Conservation (phyloP, 2,329 filamentous ascomycete species). For the Metarhizium anisopliae region DNA sequence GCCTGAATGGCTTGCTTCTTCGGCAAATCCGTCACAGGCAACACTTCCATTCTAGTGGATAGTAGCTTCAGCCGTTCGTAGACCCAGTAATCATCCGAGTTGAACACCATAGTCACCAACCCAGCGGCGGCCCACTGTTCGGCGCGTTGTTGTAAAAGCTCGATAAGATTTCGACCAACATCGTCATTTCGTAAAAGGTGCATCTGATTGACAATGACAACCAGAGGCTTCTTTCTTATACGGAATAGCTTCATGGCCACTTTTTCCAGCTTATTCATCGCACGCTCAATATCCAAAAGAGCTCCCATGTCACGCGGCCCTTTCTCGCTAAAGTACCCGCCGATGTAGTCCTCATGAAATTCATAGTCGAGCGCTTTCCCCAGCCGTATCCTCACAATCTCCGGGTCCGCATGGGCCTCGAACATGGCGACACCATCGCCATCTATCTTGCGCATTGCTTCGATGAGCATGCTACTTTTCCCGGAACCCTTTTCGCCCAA, state of each 20-base stretch:
- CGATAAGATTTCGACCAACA: slow-evolving; percentile 84
- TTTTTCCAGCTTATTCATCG: slow-evolving; percentile 96
- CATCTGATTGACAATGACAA: slow-evolving; percentile 92
- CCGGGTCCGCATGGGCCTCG: slow-evolving; percentile 87
- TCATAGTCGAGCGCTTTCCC: slow-evolving; percentile 95
- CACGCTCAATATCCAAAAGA: slow-evolving; percentile 87
- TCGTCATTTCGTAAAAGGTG: slow-evolving; percentile 88
- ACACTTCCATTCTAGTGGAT: slow-evolving; percentile 89
- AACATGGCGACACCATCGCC: slow-evolving; percentile 91
- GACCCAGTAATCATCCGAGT: slow-evolving; percentile 97
- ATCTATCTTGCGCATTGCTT: slow-evolving; percentile 88
- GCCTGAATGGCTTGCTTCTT: slow-evolving; percentile 71
- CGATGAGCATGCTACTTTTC: slow-evolving; percentile 91
- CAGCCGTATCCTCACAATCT: slow-evolving; percentile 87
- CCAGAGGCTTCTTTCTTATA: slow-evolving; percentile 56
- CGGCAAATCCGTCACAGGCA: slow-evolving; percentile 74
- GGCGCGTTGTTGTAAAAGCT: slow-evolving; percentile 88
- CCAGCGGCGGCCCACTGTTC: slow-evolving; percentile 94
- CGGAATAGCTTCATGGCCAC: slow-evolving; percentile 68
- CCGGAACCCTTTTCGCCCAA: slow-evolving; percentile 94
- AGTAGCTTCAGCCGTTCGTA: slow-evolving; percentile 91
- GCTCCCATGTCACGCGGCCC: slow-evolving; percentile 89
- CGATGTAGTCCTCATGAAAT: slow-evolving; percentile 96
- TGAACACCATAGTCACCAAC: slow-evolving; percentile 86
- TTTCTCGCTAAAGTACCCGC: slow-evolving; percentile 87